Base-by-base conservation (phyloP, 257 asterid genomes). In the Ajuga chamaepitys region DNA sequence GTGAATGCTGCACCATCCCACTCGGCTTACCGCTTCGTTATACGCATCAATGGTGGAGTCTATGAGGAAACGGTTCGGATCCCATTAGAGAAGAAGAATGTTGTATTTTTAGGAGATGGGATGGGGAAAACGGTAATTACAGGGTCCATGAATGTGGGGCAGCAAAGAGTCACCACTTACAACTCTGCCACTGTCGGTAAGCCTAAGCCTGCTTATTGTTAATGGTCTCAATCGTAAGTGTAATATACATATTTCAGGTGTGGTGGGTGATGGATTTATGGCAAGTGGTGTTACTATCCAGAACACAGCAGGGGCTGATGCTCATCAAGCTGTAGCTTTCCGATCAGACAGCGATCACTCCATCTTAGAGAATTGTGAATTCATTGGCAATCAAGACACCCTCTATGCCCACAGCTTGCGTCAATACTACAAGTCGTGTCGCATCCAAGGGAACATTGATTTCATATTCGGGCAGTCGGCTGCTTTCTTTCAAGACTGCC, bases 21-120 rank as follows among this genome's bases (percentile, higher is more conserved):
- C 8, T 40, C 22, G 60, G 75, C 69, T 0, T 26, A 58, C n/a
- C 74, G 79, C 70, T 85, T 85, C 67, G 95, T 85, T 76, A 83
- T 87, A 60, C 45, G 77, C 81, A 81, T 87, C 52, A 83, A 74
- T 58, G 26, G 53, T 9, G 95, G 92, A 45, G 70, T 81, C 30
- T 87, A 87, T 50, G 83, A 81, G 55, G 95, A 87, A 58, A 81
- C 65, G 18, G 86, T 85, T 66, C 74, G 88, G 77, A 78, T 87
- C 4, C 74, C 84, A 0, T 46, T 87, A 35, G 85, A 81, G 77
- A 87, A 87, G 78, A 85, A 41, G 80, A 82, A 84, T 47, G 82
- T 86, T 69, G 83, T 86, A 62, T 83, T 81, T 24, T 22, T 81
- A 26, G 94, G 94, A 2, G 94, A 86, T 52, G 94, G 94, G 6